A percentile compares a stretch with the other conserved stretches of the same genome.
phyloP scores from a whole-genome alignment of 352 stramenopile genomes.

The Pythium angustatum region DNA sequence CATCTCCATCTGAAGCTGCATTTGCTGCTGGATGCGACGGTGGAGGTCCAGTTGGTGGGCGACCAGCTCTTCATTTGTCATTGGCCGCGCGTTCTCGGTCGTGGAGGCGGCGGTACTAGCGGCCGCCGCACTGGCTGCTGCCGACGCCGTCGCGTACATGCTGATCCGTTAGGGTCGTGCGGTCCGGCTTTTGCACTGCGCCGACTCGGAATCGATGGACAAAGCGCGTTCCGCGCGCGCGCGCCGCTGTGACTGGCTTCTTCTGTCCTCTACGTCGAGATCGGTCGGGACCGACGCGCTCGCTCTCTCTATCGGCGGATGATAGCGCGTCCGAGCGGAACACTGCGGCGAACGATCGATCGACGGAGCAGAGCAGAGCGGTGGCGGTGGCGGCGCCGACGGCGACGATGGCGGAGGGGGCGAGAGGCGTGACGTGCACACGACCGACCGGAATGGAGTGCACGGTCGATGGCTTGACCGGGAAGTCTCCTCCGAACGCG shows the following conservation, averaged over 20 bases:
- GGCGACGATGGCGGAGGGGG: neutral
- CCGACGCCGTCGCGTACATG: slow-evolving; percentile 31
- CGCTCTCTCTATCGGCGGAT: too few species aligned
- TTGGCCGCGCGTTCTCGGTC: slow-evolving; percentile 34
- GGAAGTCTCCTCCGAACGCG: neutral
- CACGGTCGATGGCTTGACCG: slow-evolving; percentile 2
- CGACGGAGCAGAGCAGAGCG: neutral
- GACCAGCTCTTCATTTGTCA: slow-evolving; percentile 80
- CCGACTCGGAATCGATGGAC: slow-evolving; percentile 18
- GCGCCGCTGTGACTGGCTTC: slow-evolving; percentile 8
- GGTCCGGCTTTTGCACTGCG: slow-evolving; percentile 20
- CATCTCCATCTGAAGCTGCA: slow-evolving; percentile 88
- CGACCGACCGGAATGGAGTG: slow-evolving; percentile 9
- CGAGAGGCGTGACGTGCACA: slow-evolving; percentile 14
- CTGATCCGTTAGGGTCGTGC: neutral
- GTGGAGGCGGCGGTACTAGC: slow-evolving; percentile 14
- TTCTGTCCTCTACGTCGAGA: neutral
- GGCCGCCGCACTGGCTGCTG: slow-evolving; percentile 27
- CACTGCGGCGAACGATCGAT: too few species aligned
- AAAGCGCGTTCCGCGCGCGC: slow-evolving; percentile 15
- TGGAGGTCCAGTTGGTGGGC: slow-evolving; percentile 81
- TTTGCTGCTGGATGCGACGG: slow-evolving; percentile 86
- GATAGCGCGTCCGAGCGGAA: too few species aligned
- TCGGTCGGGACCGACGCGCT: too few species aligned
- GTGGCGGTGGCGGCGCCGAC: neutral